phyloP scores from a whole-genome alignment of 495 filamentous ascomycete species.

The Talaromyces adpressus region DNA sequence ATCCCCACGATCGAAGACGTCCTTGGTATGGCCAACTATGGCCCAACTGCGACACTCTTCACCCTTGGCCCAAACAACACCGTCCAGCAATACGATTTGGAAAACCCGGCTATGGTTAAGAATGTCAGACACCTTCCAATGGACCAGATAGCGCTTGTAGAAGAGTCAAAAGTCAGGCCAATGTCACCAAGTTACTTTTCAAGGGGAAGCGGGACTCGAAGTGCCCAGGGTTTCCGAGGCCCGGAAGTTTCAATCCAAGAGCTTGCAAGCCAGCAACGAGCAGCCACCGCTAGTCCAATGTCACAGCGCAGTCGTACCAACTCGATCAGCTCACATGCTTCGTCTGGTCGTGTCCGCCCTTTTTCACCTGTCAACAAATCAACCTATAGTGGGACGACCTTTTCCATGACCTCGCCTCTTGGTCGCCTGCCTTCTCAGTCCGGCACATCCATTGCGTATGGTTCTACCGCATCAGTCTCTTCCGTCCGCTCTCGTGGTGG shows the following conservation, averaged over 20 bases:
- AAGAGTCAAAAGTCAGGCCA: constrained; percentile 40
- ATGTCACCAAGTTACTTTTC: constrained; percentile 20
- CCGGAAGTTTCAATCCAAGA: constrained; percentile 36
- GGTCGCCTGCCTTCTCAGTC: constrained; percentile 32
- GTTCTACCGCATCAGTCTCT: constrained; percentile 56
- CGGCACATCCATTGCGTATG: constrained; percentile 28
- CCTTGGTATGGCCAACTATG: constrained; percentile 77
- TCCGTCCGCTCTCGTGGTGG: constrained; percentile 54
- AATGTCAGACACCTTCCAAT: constrained; percentile 79
- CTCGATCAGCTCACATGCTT: constrained; percentile 47
- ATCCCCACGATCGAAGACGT: constrained; percentile 81
- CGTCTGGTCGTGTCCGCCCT: constrained; percentile 29
- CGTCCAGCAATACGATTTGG: constrained; percentile 91
- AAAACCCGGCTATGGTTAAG: constrained; percentile 69
- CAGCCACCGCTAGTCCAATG: constrained; percentile 53
- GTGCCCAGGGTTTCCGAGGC: constrained; percentile 13
- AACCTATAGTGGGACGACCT: constrained; percentile 40
- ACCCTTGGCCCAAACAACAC: constrained; percentile 82
- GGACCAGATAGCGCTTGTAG: constrained; percentile 68
- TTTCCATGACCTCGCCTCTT: constrained; percentile 30
- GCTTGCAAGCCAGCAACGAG: constrained; percentile 42
- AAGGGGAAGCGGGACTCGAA: constrained; percentile 16
- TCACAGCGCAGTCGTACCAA: constrained; percentile 60
- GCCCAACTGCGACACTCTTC: constrained; percentile 84
- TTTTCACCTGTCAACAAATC: constrained; percentile 37